Evolutionary conservation across 2,329 filamentous ascomycete species (phyloP).

Genomic region (Talaromyces marneffei): DNA sequence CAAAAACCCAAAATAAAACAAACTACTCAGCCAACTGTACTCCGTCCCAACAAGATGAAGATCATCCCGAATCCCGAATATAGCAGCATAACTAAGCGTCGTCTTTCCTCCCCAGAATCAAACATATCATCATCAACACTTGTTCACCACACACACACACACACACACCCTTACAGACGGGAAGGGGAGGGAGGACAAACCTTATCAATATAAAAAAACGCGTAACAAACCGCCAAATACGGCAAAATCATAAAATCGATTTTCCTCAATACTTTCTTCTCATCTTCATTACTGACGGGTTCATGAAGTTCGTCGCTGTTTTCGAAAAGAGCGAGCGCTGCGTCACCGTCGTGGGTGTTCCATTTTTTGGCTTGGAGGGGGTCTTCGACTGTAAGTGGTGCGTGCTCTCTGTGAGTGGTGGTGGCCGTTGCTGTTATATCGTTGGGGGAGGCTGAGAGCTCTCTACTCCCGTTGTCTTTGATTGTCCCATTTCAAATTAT

Average conservation of each 20-base stretch:
- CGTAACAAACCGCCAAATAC: conserved; percentile 50
- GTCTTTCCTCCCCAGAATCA: conserved; percentile 30
- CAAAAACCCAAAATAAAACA: conserved; percentile 54
- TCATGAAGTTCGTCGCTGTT: conserved; percentile 45
- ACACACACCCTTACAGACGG: background rate
- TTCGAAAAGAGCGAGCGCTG: conserved; percentile 47
- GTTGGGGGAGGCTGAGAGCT: background rate
- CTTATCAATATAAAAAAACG: conserved; percentile 49
- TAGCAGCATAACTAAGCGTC: conserved; percentile 57
- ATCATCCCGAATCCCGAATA: conserved; percentile 58
- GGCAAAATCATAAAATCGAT: conserved; percentile 57
- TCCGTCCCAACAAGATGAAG: conserved; percentile 52
- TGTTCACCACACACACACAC: no score
- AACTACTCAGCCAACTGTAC: conserved; percentile 52
- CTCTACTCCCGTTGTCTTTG: background rate
- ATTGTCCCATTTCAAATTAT: background rate
- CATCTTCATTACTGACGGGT: conserved; percentile 42
- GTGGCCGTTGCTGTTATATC: background rate
- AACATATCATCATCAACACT: background rate
- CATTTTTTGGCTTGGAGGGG: conserved; percentile 21
- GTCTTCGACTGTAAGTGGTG: conserved; percentile 14
- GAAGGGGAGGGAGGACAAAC: conserved; percentile 15
- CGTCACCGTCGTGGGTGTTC: conserved; percentile 41
- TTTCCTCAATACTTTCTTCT: conserved; percentile 47
- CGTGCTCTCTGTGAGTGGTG: conserved; percentile 24